Conservation (phyloP, 75 land plant genomes). For the Cupressus sempervirens region DNA sequence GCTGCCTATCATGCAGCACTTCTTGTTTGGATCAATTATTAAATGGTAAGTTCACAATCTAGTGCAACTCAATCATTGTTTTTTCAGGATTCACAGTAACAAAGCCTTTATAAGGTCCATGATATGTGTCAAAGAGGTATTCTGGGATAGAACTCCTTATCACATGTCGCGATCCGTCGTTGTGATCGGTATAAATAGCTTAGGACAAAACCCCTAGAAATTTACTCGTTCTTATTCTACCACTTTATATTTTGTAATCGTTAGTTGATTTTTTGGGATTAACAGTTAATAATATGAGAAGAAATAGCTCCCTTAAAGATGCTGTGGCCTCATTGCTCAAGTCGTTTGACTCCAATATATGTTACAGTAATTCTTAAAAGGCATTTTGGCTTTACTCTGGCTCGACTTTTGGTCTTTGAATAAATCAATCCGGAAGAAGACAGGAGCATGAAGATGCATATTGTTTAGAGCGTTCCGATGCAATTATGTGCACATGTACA, state of each 20-base stretch:
- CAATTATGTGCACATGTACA: neutral
- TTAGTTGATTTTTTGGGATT: neutral
- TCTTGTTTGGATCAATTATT: conserved; percentile 88
- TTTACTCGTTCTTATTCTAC: neutral
- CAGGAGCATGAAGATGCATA: neutral
- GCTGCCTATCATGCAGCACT: conserved; percentile 99
- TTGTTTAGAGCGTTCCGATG: neutral
- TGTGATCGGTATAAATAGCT: neutral
- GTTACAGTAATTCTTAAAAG: neutral
- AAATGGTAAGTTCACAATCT: conserved; percentile 52
- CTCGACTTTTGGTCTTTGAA: neutral
- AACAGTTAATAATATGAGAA: neutral
- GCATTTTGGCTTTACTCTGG: neutral
- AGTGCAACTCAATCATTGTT: neutral
- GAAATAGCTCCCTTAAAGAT: neutral
- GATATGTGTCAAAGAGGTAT: neutral
- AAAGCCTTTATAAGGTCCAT: neutral
- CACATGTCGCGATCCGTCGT: too few relatives aligned
- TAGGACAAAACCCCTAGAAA: neutral
- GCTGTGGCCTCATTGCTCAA: neutral
- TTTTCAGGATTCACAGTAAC: neutral
- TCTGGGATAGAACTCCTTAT: neutral
- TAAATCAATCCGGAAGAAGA: neutral
- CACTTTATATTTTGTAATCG: neutral
- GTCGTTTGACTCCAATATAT: neutral